Percentiles rank a stretch among this genome's conserved stretches.
Conservation (phyloP, 768 basidiomycete species). For the Tulasnella sp. region DNA sequence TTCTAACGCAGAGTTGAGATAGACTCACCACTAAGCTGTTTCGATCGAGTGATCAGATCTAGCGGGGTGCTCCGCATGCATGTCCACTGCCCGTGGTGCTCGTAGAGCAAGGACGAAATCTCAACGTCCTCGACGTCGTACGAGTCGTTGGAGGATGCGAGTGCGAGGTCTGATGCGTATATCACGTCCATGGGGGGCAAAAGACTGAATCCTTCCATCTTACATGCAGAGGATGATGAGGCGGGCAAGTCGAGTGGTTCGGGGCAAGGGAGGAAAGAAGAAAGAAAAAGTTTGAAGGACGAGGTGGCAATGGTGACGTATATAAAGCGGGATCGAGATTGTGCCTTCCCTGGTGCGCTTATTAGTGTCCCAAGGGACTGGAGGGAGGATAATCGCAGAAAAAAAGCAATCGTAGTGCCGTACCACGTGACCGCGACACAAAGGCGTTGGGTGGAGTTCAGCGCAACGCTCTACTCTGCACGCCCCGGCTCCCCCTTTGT, state of each 20-base stretch:
- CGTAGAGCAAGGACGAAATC: background rate
- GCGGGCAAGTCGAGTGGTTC: background rate
- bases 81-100: background rate
- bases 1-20: background rate
- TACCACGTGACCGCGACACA: background rate
- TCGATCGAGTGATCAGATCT: background rate
- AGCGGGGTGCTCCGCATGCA: background rate
- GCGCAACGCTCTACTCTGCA: background rate
- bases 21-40: background rate
- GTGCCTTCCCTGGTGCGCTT: background rate
- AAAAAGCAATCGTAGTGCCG: background rate
- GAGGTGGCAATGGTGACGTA: background rate
- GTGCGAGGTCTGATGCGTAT: background rate
- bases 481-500: background rate
- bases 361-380: background rate
- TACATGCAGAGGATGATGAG: background rate
- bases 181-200: constrained; percentile 1
- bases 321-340: background rate
- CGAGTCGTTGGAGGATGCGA: background rate
- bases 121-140: background rate
- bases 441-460: background rate
- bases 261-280: background rate
- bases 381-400: background rate
- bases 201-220: background rate
- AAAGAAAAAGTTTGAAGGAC: background rate